A percentile compares a stretch with the other conserved stretches of the same genome.
Evolutionary conservation across 768 basidiomycete genomes (phyloP).

Genomic region (Lactarius tabidus): DNA sequence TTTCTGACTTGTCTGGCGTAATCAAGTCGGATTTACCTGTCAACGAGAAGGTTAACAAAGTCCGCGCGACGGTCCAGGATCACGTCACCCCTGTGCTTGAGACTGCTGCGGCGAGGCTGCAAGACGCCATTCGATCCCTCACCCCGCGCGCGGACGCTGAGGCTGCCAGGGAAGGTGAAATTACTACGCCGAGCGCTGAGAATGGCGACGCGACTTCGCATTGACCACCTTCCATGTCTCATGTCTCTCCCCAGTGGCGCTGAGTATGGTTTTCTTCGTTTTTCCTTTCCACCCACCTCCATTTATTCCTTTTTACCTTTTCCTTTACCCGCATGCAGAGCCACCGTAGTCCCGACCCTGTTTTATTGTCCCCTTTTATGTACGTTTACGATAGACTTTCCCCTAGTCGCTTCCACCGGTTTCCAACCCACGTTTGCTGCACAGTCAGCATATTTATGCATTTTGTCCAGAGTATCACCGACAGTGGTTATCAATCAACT

Average conservation of each 20-base stretch:
- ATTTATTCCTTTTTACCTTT: background rate
- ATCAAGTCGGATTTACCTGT: slow-evolving; percentile 53
- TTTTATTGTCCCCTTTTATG: slow-evolving; percentile 8
- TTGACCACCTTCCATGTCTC: slow-evolving; percentile 8
- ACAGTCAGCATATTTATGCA: slow-evolving; percentile 4
- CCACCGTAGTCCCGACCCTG: background rate
- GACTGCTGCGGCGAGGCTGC: slow-evolving; percentile 31
- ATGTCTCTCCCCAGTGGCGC: background rate
- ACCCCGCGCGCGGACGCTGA: slow-evolving; percentile 27
- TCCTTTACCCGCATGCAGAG: slow-evolving; percentile 2
- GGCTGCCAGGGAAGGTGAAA: slow-evolving; percentile 24
- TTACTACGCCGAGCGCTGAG: background rate
- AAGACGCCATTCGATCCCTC: slow-evolving; percentile 32
- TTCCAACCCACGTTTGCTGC: background rate
- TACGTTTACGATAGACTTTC: slow-evolving; percentile 16
- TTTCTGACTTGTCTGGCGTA: slow-evolving; percentile 51
- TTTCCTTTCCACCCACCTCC: slow-evolving; percentile 2
- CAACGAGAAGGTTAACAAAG: slow-evolving; percentile 56
- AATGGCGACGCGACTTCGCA: slow-evolving; percentile 24
- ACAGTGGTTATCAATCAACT: background rate
- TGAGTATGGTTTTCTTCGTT: background rate
- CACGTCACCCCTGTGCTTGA: slow-evolving; percentile 62
- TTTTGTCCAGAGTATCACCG: background rate
- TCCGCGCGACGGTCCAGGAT: slow-evolving; percentile 55
- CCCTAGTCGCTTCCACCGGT: background rate